Evolutionary conservation across 305 asterid genomes (phyloP), one percentile per base, ranked within the genome.

Genomic region (Lippia alba): DNA sequence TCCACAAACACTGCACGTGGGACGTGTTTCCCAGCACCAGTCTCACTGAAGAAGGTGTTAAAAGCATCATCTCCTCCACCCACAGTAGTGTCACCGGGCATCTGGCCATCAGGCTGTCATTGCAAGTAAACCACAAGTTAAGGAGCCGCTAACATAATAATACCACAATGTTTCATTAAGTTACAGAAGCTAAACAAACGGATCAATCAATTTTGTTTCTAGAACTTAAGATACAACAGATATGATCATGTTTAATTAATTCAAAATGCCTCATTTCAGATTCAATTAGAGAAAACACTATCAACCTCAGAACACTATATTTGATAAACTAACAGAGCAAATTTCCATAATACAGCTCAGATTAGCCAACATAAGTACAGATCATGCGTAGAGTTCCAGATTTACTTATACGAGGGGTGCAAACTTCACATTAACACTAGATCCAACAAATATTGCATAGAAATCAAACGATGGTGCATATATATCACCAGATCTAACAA

Each of bases 11-110:
- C 81, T 0, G 84, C 81, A 12, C 84, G 81, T 12, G 84, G 84
- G 0, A 80, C 84, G 44, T 80, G 84, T 60, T 80, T 80, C 18
- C 84, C 84, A 12, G 84, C 84, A 1, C 84, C 84, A 5, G 84
- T 80, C 60, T 80, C 84, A 3, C 84, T 80, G 81, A 80, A 80
- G 61, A 80, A 80, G 0, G 84, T 80, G 84, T 80, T 80, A 70
- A 76, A 80, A 15, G 84, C 84, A 50, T 80, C 84, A 14, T 80
- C 84, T 6, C 84, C 84, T 0, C 84, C 84, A 0, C 84, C 84
- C 0, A 80, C 75, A 0, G 84, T 80, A 18, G 19, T 30, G 12
- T 80, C 84, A 34, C 84, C 67, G 0, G 84, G 84, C 84, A 80
- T 80, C 69, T 80, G 81, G 45, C 84, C 84, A 80, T 80, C 84